Base-by-base conservation (phyloP, 2,329 filamentous ascomycete genomes). In the Raffaelea arxii region DNA sequence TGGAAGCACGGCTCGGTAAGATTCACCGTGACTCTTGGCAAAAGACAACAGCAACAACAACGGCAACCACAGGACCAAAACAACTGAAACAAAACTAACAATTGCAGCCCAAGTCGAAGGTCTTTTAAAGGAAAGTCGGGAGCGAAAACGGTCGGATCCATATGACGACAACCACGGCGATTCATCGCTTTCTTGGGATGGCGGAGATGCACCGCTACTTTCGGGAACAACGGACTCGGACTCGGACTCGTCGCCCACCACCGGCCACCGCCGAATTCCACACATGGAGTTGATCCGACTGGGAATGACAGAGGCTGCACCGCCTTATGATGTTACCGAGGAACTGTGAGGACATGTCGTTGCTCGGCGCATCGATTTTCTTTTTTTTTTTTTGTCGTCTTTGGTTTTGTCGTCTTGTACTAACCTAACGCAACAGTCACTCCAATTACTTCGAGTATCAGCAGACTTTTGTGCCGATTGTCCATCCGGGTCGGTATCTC, bases 1-100 rank as follows among this genome's bases (percentile, higher is more conserved):
- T 96, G 48, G 91, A 96, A 64, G 87, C 87, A 53, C 78, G 91
- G 58, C 69, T 96, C 60, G 85, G 86, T 92, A 78, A 70, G 44
- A 44, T 18, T n/a, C n/a, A n/a, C n/a, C n/a, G n/a, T n/a, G n/a
- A n/a, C n/a, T n/a, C n/a, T n/a, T n/a, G n/a, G n/a, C n/a, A n/a
- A n/a, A n/a, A n/a, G n/a, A n/a, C n/a, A n/a, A n/a, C n/a, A n/a
- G n/a, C n/a, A n/a, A n/a, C n/a, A n/a, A n/a, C n/a, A n/a, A n/a
- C n/a, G n/a, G n/a, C n/a, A n/a, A n/a, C n/a, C n/a, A n/a, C n/a
- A n/a, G n/a, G n/a, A n/a, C n/a, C n/a, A n/a, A n/a, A n/a, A n/a
- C n/a, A n/a, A n/a, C n/a, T n/a, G n/a, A n/a, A n/a, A n/a, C n/a
- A n/a, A n/a, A n/a, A n/a, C n/a, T n/a, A n/a, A 41, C 18, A 54